A percentile compares a stretch with the other conserved stretches of the same genome.
Evolutionary conservation across 1,139 yeast species (phyloP).

Genomic region (Debaryomyces robertsiae): DNA sequence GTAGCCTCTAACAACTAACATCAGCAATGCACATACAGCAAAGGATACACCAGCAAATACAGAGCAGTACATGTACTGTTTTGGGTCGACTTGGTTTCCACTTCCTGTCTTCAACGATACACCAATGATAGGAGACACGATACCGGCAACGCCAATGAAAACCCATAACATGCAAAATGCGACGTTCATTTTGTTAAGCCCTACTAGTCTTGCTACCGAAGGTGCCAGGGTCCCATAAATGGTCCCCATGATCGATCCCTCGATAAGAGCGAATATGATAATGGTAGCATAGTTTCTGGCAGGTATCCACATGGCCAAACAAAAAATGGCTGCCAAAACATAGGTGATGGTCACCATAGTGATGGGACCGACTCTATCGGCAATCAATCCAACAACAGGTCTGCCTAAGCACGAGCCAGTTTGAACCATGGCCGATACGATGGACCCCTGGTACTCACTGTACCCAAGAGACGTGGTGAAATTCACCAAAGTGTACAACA

Average conservation of each 20-base stretch:
- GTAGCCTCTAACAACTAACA: slow-evolving; percentile 51
- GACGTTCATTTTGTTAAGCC: slow-evolving; percentile 50
- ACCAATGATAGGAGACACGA: slow-evolving; percentile 58
- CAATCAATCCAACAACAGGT: slow-evolving; percentile 41
- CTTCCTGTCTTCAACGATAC: slow-evolving; percentile 41
- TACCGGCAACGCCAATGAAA: slow-evolving; percentile 46
- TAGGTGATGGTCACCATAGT: slow-evolving; percentile 35
- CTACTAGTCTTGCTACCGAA: slow-evolving; percentile 42
- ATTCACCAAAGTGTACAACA: slow-evolving; percentile 48
- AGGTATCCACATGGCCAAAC: slow-evolving; percentile 41
- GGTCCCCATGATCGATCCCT: slow-evolving; percentile 33
- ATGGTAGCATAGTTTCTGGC: slow-evolving; percentile 35
- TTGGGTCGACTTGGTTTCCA: slow-evolving; percentile 41
- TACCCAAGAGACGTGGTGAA: slow-evolving; percentile 50
- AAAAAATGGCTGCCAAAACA: slow-evolving; percentile 26
- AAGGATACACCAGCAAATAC: slow-evolving; percentile 57
- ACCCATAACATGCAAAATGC: slow-evolving; percentile 53
- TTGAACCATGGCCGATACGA: slow-evolving; percentile 48
- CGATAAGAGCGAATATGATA: slow-evolving; percentile 27
- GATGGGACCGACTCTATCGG: slow-evolving; percentile 43
- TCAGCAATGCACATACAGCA: slow-evolving; percentile 39
- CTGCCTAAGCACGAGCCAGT: slow-evolving; percentile 45
- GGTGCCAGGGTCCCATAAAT: slow-evolving; percentile 36
- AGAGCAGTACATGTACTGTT: slow-evolving; percentile 50
- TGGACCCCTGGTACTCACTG: slow-evolving; percentile 40